Evolutionary conservation across 441 rosid species (phyloP), one percentile per base, ranked within the genome.

Genomic region (Pelargonium fulgidum): DNA sequence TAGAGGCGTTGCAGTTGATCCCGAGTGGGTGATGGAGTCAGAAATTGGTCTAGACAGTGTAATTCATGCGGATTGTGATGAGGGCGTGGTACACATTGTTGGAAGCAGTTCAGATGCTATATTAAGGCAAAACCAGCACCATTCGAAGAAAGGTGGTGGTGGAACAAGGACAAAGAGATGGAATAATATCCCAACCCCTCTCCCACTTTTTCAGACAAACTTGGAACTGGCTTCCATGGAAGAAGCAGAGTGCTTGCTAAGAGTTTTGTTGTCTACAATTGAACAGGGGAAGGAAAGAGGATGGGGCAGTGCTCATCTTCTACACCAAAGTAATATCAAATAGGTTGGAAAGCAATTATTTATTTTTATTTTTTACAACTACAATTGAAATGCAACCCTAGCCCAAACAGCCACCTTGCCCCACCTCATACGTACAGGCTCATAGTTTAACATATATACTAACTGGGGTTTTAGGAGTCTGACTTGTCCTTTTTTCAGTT

Each of bases 181-280:
- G 90, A 85, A 78, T 45, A 76, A 75, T 79, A 75, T 82, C 64
- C 76, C 81, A 5, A 83, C 81, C 61, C 82, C 84, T 1, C 90
- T 88, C n/a, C 97, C 98, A 4, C 89, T 91, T 44, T 83, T 81
- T 56, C 94, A 86, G 78, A 89, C 91, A 26, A 85, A 85, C 76
- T 75, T 91, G 76, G 96, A 89, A 73, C 68, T 93, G 64, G 67
- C 79, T 11, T 84, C 92, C 9, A 72, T 68, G 68, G 84, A 85
- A 67, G 91, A 87, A 54, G 87, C 89, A 22, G 76, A 77, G 26
- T 81, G 83, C 44, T 69, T 90, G 66, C 72, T 87, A 73, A 76
- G 45, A 72, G 78, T 81, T 71, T 76, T 93, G 82, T 70, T 83
- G 68, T 83, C 85, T 24, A 78, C 85, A 56, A 85, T 91, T 50